Evolutionary conservation across 805 yeast genomes (phyloP).

Genomic region (Metschnikowia lochheadii): DNA sequence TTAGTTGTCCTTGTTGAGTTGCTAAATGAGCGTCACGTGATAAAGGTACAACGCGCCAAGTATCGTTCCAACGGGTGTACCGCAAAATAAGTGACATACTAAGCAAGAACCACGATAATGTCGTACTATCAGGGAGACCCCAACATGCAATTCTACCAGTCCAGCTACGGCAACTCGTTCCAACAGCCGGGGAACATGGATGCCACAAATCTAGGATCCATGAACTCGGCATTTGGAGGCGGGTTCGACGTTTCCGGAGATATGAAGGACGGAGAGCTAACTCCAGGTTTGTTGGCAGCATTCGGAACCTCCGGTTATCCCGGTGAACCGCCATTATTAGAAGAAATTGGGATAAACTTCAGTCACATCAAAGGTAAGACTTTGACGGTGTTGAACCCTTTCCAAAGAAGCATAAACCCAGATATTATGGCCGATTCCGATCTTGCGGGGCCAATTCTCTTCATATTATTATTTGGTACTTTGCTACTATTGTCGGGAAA

Average conservation of each 20-base stretch:
- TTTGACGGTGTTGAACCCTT: slow-evolving; percentile 77
- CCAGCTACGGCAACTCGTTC: slow-evolving; percentile 32
- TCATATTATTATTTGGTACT: slow-evolving; percentile 82
- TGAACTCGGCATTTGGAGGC: slow-evolving; percentile 36
- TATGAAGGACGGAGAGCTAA: slow-evolving; percentile 47
- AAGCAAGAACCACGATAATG: slow-evolving; percentile 20
- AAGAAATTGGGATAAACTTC: slow-evolving; percentile 92
- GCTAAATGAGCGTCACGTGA: not conserved
- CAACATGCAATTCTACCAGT: slow-evolving; percentile 42
- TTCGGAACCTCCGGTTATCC: slow-evolving; percentile 90
- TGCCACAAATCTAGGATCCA: slow-evolving; percentile 30
- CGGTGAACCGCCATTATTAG: slow-evolving; percentile 89
- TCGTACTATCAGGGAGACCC: slow-evolving; percentile 41
- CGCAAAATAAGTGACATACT: not conserved
- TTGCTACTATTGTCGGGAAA: slow-evolving; percentile 82
- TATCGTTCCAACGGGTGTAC: not conserved
- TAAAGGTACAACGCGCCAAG: not conserved
- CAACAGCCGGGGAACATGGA: slow-evolving; percentile 21
- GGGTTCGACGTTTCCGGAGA: slow-evolving; percentile 38
- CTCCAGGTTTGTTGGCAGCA: slow-evolving; percentile 83
- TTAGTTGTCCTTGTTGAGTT: not conserved
- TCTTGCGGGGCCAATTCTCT: slow-evolving; percentile 90
- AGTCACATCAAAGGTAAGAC: slow-evolving; percentile 83
- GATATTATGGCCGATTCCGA: slow-evolving; percentile 85
- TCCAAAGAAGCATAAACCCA: slow-evolving; percentile 53